phyloP scores from a whole-genome alignment of 306 rosid species.

The Argentina anserina region DNA sequence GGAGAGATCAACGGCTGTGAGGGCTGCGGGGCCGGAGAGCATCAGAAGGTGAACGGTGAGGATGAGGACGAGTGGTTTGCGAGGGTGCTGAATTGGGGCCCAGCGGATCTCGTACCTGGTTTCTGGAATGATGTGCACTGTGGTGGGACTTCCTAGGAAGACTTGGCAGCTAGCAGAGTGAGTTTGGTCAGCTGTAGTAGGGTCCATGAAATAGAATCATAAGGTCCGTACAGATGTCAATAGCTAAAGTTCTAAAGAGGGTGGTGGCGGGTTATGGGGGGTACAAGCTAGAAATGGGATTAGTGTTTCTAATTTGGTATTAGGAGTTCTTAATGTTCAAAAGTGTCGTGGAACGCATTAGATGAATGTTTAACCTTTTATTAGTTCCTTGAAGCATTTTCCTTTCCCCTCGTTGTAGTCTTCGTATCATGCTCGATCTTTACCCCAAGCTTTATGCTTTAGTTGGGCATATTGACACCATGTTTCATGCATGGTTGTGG shows the following conservation, averaged over 20 bases:
- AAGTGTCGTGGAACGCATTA: background rate
- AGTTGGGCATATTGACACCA: background rate
- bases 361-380: background rate
- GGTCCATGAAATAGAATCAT: background rate
- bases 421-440: background rate
- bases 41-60: background rate
- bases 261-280: background rate
- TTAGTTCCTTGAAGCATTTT: background rate
- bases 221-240: background rate
- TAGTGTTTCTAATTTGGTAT: background rate
- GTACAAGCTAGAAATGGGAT: background rate
- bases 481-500: background rate
- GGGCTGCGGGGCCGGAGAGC: background rate
- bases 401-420: background rate
- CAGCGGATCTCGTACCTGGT: slow-evolving; percentile 29
- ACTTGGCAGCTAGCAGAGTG: background rate
- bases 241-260: background rate
- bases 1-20: slow-evolving; percentile 23
- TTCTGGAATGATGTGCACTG: slow-evolving; percentile 11
- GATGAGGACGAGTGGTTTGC: slow-evolving; percentile 32
- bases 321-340: background rate
- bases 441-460: background rate
- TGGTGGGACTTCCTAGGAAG: slow-evolving; percentile 1
- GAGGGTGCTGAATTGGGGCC: slow-evolving; percentile 30
- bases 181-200: background rate